Evolutionary conservation across 371 early-diverging fungal species (phyloP), one percentile per base, ranked within the genome.

Genomic region (Mortierella sp.): DNA sequence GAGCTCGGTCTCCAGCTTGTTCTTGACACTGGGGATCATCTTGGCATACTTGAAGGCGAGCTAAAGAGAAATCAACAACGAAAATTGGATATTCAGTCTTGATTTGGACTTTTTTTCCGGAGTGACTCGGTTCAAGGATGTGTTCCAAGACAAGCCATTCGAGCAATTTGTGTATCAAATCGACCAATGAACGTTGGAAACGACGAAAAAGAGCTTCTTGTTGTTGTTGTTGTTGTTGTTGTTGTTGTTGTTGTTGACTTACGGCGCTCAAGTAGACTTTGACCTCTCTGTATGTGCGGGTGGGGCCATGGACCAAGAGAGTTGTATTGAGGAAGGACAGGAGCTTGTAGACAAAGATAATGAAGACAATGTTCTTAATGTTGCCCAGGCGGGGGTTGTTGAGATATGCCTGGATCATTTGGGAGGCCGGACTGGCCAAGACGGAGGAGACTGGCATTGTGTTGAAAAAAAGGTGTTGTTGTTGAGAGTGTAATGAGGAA

Each of bases 301-400:
- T 63, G 39, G 91, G 89, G 5, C 93, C 93, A 73, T 88, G 89
- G 44, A 91, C 86, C n/a, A 88, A 37, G 26, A 92, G 86, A 39
- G 86, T 89, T 24, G 88, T 84, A 68, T 92, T 90, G 37, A 91
- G 74, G 67, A 85, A 86, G 8, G 87, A 87, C 82, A 89, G 88
- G 71, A 89, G 85, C 73, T 89, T 87, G 67, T 88, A 79, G 26
- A 93, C 8, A 19, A 93, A 91, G 64, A 91, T 63, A 48, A 93
- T 69, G 68, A 93, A 92, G 31, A 91, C 86, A 76, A 91, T 79
- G 69, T 93, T 93, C 77, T 93, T 92, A 61, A 90, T 53, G 65
- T 79, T 74, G 58, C 64, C 73, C 45, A 89, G 74, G n/a, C 83
- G 77, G 13, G 88, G 87, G 66, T 79, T 79, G 77, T 88, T 85